Evolutionary conservation across 2,329 filamentous ascomycete genomes (phyloP), one percentile per base, ranked within the genome.

Genomic region (Falciphora oryzae): DNA sequence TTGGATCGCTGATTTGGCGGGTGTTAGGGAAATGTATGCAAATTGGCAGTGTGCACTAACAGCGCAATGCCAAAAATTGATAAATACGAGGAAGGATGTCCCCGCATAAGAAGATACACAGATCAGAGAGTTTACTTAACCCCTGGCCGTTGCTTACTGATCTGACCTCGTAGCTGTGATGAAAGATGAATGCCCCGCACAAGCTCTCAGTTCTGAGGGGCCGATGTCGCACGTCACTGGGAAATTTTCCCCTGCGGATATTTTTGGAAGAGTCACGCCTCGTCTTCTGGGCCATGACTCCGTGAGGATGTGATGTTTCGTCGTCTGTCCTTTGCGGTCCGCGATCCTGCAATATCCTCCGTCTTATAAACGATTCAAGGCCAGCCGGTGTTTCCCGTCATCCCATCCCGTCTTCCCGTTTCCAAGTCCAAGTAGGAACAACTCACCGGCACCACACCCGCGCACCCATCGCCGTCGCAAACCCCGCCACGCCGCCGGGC

Each of bases 191-290:
- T 53, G 44, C 44, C 44, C 44, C 44, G 44, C 44, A 53, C 22
- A 22, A 53, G 57, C 27, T 27, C 22, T 11, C 11, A 16, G 6
- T 29, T 25, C 57, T 28, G 4, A 14, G 57, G 27, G 29, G 57
- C 57, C 57, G 57, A 58, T 58, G 27, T 58, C 57, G 57, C 57
- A 58, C 57, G 29, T 25, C 57, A 31, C 57, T 31, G 7, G n/a
- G 13, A 58, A 58, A 58, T 28, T 29, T 58, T 58, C 29, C 57
- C 57, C 57, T 58, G 57, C 57, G 29, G 57, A 58, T 58, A 31
- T 28, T 58, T 28, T 58, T 28, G 29, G 27, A 58, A 58, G 57
- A 28, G 44, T 53, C 44, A 53, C 44, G 44, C n/a, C 44, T 53
- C n/a, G 44, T 25, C 10, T 18, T 53, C 13, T 53, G 22, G 22